phyloP scores from a whole-genome alignment of 306 rosid species.

The Echinosophora koreensis region DNA sequence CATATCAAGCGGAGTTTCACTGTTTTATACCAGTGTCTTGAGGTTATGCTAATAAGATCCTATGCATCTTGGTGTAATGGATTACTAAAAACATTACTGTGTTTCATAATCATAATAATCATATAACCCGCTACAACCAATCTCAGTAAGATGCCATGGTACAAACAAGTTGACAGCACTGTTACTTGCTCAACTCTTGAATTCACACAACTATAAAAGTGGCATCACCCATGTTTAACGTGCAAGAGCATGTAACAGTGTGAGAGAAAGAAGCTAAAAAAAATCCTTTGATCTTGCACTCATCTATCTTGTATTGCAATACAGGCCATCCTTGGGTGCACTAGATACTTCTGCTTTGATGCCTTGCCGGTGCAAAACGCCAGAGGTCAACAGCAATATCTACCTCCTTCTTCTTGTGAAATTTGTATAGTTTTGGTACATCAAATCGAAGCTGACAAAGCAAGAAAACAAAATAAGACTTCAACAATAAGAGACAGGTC shows the following conservation, averaged over 20 bases:
- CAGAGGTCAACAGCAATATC: constrained; percentile 92
- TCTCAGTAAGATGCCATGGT: constrained; percentile 10
- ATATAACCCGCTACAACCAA: not conserved
- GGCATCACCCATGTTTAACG: constrained; percentile 19
- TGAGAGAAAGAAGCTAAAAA: too few relatives aligned
- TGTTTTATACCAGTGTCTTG: not conserved
- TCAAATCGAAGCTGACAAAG: constrained; percentile 77
- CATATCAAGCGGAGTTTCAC: not conserved
- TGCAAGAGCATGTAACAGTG: constrained; percentile 13
- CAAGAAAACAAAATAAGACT: constrained; percentile 19
- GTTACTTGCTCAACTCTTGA: constrained; percentile 14
- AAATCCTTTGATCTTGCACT: constrained; percentile 12
- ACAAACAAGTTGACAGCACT: not conserved
- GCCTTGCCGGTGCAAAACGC: constrained; percentile 78
- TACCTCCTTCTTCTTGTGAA: constrained; percentile 90
- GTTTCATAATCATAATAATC: constrained; percentile 33
- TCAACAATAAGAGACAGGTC: constrained; percentile 9
- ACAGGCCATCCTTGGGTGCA: constrained; percentile 25
- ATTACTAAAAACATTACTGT: not conserved
- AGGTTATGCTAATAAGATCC: not conserved
- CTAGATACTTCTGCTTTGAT: constrained; percentile 46
- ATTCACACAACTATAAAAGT: constrained; percentile 18
- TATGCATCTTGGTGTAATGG: not conserved
- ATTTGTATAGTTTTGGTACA: constrained; percentile 80
- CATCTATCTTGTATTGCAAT: constrained; percentile 25